A percentile compares a stretch with the other conserved stretches of the same genome.
phyloP scores from a whole-genome alignment of 805 yeast species.

The Suhomyces sp. region DNA sequence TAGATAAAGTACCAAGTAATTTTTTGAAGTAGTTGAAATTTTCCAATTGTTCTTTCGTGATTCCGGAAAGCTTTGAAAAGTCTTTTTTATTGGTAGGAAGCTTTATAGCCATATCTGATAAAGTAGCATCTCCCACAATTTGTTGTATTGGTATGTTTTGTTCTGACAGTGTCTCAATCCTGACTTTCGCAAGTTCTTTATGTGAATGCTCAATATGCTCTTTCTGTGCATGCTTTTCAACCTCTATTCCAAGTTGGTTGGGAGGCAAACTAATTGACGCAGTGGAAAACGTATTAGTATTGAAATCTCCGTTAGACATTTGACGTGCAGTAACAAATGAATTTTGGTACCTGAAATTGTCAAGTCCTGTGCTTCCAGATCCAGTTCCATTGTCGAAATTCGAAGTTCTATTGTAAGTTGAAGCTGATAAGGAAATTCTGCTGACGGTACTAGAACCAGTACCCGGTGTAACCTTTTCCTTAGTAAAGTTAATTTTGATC shows the following conservation, averaged over 20 bases:
- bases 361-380: slow-evolving; percentile 13
- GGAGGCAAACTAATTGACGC: slow-evolving; percentile 21
- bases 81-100: slow-evolving; percentile 53
- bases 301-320: slow-evolving; percentile 12
- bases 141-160: slow-evolving; percentile 29
- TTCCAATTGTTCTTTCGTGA: slow-evolving; percentile 29
- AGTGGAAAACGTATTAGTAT: slow-evolving; percentile 11
- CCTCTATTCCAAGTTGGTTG: slow-evolving; percentile 15
- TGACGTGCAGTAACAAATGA: slow-evolving; percentile 27
- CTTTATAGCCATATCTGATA: slow-evolving; percentile 54
- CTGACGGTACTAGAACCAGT: not conserved
- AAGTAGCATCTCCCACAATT: slow-evolving; percentile 29
- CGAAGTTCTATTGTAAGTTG: not conserved
- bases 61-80: slow-evolving; percentile 40
- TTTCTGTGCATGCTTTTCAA: slow-evolving; percentile 15
- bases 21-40: slow-evolving; percentile 42
- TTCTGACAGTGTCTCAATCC: slow-evolving; percentile 44
- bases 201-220: slow-evolving; percentile 29
- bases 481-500: slow-evolving; percentile 54
- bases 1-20: slow-evolving; percentile 29
- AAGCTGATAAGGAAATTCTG: not conserved
- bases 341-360: slow-evolving; percentile 20
- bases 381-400: not conserved
- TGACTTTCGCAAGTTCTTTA: slow-evolving; percentile 38
- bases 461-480: slow-evolving; percentile 14